phyloP scores from a whole-genome alignment of 495 filamentous ascomycete genomes.

The Neurospora sp. region DNA sequence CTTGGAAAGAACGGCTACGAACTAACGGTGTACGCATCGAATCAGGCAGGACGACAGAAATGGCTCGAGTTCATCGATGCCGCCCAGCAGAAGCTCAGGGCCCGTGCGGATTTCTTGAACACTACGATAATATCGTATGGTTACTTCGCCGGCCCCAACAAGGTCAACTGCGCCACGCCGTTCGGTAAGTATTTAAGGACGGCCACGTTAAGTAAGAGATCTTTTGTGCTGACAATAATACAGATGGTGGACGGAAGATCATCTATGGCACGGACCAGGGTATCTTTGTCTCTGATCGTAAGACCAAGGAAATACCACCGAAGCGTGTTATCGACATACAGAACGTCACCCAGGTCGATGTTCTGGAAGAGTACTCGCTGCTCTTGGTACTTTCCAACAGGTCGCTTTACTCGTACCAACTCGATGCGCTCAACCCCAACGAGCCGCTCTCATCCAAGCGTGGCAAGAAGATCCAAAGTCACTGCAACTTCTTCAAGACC shows the following conservation, averaged over 20 bases:
- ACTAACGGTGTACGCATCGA: slow-evolving; percentile 76
- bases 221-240: slow-evolving; percentile 21
- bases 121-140: slow-evolving; percentile 73
- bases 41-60: slow-evolving; percentile 71
- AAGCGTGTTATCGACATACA: slow-evolving; percentile 75
- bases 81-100: slow-evolving; percentile 75
- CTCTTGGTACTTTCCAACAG: slow-evolving; percentile 90
- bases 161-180: slow-evolving; percentile 88
- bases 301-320: slow-evolving; percentile 61
- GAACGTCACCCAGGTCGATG: slow-evolving; percentile 89
- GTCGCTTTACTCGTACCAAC: slow-evolving; percentile 74
- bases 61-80: slow-evolving; percentile 93
- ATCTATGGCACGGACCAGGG: slow-evolving; percentile 90
- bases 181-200: slow-evolving; percentile 49
- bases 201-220: background rate
- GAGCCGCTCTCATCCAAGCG: slow-evolving; percentile 72
- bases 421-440: slow-evolving; percentile 70
- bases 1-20: slow-evolving; percentile 96
- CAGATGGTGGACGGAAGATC: slow-evolving; percentile 87
- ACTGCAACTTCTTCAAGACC: slow-evolving; percentile 96
- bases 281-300: slow-evolving; percentile 83
- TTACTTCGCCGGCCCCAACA: slow-evolving; percentile 72
- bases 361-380: slow-evolving; percentile 86
- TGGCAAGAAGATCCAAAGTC: slow-evolving; percentile 93
- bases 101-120: slow-evolving; percentile 87